phyloP scores from a whole-genome alignment of 805 yeast species.

The Ogataea pini region DNA sequence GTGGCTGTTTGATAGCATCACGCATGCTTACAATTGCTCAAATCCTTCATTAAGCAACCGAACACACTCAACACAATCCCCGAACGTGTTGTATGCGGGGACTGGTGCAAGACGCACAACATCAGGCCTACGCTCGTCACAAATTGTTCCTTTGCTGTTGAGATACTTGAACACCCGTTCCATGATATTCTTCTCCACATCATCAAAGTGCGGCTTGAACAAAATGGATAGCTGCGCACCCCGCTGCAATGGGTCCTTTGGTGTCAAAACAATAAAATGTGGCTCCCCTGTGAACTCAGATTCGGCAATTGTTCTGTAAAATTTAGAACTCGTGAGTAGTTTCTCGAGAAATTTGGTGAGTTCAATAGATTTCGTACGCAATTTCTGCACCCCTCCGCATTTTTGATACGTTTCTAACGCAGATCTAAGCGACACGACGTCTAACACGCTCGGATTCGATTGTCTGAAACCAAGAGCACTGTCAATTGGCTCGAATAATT shows the following conservation, averaged over 20 bases:
- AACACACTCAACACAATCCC: slow-evolving; percentile 56
- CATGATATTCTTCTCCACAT: slow-evolving; percentile 53
- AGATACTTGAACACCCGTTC: slow-evolving; percentile 53
- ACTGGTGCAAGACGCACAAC: slow-evolving; percentile 90
- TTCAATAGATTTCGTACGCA: slow-evolving; percentile 56
- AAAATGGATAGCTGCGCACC: slow-evolving; percentile 84
- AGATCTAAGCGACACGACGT: slow-evolving; percentile 70
- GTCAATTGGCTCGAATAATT: slow-evolving; percentile 73
- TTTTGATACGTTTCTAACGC: slow-evolving; percentile 61
- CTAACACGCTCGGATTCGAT: slow-evolving; percentile 87
- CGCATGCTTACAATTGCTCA: slow-evolving; percentile 6
- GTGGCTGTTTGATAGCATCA: background rate
- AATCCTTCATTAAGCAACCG: slow-evolving; percentile 45
- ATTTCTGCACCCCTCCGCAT: slow-evolving; percentile 61
- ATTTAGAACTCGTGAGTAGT: slow-evolving; percentile 46
- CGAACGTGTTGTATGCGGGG: slow-evolving; percentile 78
- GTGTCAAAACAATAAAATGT: slow-evolving; percentile 75
- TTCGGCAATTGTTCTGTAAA: slow-evolving; percentile 40
- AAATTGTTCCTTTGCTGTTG: slow-evolving; percentile 61
- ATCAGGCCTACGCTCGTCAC: slow-evolving; percentile 87
- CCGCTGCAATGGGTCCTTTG: slow-evolving; percentile 53
- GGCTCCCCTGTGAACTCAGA: slow-evolving; percentile 21
- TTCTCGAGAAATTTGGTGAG: slow-evolving; percentile 60
- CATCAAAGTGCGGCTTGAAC: slow-evolving; percentile 52
- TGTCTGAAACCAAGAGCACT: slow-evolving; percentile 89